Percentiles rank a stretch among this genome's conserved stretches.
Conservation (phyloP, 1,284 basidiomycete species). For the Fomes fomentarius region DNA sequence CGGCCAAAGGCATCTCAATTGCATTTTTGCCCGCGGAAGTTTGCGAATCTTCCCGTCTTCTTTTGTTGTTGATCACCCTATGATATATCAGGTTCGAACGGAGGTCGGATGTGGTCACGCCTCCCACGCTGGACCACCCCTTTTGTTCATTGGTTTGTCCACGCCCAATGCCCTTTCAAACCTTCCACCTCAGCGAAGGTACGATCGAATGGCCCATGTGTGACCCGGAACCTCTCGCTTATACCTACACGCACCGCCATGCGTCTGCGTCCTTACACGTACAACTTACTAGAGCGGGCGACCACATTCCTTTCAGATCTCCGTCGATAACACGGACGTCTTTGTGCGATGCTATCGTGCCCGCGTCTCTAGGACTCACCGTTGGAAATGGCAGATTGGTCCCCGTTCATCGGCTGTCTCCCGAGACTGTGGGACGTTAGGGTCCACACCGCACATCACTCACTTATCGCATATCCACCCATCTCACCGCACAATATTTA, state of each 20-base stretch:
- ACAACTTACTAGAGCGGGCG: slow-evolving; percentile 18
- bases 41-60: slow-evolving; percentile 14
- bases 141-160: slow-evolving; percentile 17
- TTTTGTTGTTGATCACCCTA: slow-evolving; percentile 25
- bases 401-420: slow-evolving; percentile 14
- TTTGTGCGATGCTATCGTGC: background rate
- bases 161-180: slow-evolving; percentile 6
- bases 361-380: background rate
- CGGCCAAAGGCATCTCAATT: slow-evolving; percentile 15
- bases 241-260: slow-evolving; percentile 4
- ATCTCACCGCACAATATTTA: slow-evolving; percentile 12
- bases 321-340: background rate
- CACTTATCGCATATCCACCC: slow-evolving; percentile 2
- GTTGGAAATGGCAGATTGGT: background rate
- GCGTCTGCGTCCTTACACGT: slow-evolving; percentile 4
- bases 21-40: slow-evolving; percentile 13
- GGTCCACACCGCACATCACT: slow-evolving; percentile 21
- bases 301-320: slow-evolving; percentile 1
- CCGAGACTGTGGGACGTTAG: slow-evolving; percentile 15
- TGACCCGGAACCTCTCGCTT: slow-evolving; percentile 13
- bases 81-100: slow-evolving; percentile 23
- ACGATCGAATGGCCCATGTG: slow-evolving; percentile 15
- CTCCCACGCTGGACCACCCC: slow-evolving; percentile 20
- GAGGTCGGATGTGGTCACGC: slow-evolving; percentile 19
- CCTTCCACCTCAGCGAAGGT: slow-evolving; percentile 21